These are phyloP conservation scores for Colletotrichum australisinense DNA, from an alignment of 2,329 filamentous ascomycete genomes.

Conservation along the genomic window DNA sequence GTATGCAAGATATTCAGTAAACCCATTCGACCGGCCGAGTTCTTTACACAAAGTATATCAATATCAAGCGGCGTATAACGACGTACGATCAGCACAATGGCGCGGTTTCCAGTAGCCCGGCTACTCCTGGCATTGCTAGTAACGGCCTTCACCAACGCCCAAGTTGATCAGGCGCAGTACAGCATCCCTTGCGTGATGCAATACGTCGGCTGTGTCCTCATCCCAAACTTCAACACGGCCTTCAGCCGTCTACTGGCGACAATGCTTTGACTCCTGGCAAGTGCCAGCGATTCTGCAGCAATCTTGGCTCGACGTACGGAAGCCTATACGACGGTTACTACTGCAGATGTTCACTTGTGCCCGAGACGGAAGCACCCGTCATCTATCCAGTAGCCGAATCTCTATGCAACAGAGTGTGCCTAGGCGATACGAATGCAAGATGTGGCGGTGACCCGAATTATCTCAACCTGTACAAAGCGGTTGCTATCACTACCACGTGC, in stretches of 20 bases:
- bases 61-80: neutral
- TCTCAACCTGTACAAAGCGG: no score
- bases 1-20: no score
- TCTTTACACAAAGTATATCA: neutral
- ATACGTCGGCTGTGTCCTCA: neutral
- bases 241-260: neutral
- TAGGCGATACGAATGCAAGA: no score
- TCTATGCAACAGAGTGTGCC: no score
- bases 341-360: no score
- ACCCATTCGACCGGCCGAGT: no score
- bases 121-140: neutral
- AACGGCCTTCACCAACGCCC: neutral
- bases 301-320: no score
- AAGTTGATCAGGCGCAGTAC: neutral
- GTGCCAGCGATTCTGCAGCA: neutral
- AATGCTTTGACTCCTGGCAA: neutral
- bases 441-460: no score
- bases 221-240: neutral
- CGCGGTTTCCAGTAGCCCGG: neutral
- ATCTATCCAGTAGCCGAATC: no score
- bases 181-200: neutral
- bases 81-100: neutral
- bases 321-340: no score
- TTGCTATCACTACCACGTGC: neutral
- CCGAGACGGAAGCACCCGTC: no score